These are phyloP conservation scores for Ustilago xerochloae DNA, from an alignment of 1,284 basidiomycete genomes.

Conservation along the genomic window DNA sequence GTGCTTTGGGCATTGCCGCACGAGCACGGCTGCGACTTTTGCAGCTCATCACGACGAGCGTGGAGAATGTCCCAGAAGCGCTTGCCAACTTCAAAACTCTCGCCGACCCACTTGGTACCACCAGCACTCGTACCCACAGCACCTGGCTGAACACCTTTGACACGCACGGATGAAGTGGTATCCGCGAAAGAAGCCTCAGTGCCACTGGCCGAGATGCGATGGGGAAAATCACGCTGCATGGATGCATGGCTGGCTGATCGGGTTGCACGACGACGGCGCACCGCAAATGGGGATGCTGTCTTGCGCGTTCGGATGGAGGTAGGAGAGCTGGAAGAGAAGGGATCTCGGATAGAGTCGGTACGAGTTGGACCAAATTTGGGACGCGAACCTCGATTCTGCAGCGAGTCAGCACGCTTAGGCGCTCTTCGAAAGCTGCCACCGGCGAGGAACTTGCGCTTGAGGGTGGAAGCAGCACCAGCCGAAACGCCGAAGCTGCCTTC, in stretches of 20 bases:
- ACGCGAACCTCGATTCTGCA: constrained; percentile 10
- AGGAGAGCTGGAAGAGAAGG: constrained; percentile 4
- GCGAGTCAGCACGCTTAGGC: constrained; percentile 10
- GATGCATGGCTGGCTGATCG: constrained; percentile 35
- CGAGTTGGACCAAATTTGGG: constrained; percentile 1
- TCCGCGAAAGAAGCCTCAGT: constrained; percentile 23
- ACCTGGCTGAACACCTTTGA: constrained; percentile 41
- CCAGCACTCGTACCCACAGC: constrained; percentile 60
- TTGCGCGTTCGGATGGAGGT: constrained; percentile 19
- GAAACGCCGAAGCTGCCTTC: constrained; percentile 56
- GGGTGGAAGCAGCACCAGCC: constrained; percentile 25
- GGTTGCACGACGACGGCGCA: constrained; percentile 10
- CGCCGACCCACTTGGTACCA: constrained; percentile 64
- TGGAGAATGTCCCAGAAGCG: constrained; percentile 57
- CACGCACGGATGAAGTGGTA: not conserved
- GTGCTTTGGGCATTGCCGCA: constrained; percentile 1
- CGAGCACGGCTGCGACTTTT: constrained; percentile 20
- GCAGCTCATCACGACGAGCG: constrained; percentile 30
- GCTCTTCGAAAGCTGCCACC: constrained; percentile 26
- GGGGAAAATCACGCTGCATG: constrained; percentile 7
- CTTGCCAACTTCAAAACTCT: constrained; percentile 60
- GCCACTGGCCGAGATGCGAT: constrained; percentile 14
- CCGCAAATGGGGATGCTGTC: constrained; percentile 30
- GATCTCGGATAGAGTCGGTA: constrained; percentile 8
- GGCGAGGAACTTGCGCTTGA: constrained; percentile 30